Evolutionary conservation across 1,284 basidiomycete genomes (phyloP), one percentile per base, ranked within the genome.

Genomic region (Leccinum fuscescens): DNA sequence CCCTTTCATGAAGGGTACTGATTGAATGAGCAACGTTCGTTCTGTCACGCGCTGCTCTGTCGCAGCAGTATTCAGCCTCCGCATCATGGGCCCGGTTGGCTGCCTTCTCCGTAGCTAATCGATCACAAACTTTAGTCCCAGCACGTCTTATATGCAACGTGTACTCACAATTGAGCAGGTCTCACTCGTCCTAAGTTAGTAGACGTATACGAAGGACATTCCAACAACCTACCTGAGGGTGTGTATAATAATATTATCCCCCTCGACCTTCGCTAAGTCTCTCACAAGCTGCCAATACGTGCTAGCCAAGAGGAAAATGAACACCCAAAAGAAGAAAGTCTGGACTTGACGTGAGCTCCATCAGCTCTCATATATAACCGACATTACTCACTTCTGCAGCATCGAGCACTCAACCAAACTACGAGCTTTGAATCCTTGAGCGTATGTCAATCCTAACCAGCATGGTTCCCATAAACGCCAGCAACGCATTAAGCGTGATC

Each of bases 351-450:
- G 48, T 64, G 56, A 62, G 62, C 53, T 55, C 58, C 33, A 33
- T 55, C 12, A 17, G 51, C 15, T 56, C 14, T 42, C 37, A 17
- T 15, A 17, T 24, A 55, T 61, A 51, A 27, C 22, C 1, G 58
- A 39, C 37, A 27, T 9, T 27, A 76, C 85, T 61, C 62, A 96
- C 92, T 98, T 98, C 69, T 91, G 93, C 72, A 98, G 76, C 48
- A 98, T 77, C 0, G 94, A 95, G 71, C 94, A 96, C 72, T 99
- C 96, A 52, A 97, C 86, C 83, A 92, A 90, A 69, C 94, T 96
- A 49, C 93, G 80, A 3, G 96, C 93, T 54, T 86, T 87, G 71
- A 90, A 89, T 0, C 95, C 96, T 73, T 99, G 93, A 48, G 90
- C 78, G 70, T 96, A 95, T 0, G 92, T 94, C 52, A 96, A 78